Evolutionary conservation across 345 rosid species (phyloP).

Genomic region (Aquilaria malaccensis): DNA sequence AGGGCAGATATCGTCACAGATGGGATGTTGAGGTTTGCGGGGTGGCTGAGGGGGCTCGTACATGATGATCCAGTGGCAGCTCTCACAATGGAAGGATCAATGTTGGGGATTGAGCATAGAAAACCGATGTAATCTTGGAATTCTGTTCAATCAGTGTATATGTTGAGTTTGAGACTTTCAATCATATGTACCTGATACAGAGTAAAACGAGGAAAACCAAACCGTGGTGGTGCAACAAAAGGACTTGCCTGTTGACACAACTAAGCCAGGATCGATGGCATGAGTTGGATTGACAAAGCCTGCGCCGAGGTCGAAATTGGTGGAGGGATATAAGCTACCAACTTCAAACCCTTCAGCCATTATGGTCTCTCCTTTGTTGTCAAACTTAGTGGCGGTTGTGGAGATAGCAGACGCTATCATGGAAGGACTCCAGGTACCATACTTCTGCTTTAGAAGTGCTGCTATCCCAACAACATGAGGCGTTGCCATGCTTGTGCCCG

Average conservation of each 20-base stretch:
- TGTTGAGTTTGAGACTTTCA: no score
- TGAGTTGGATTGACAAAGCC: constrained; percentile 61
- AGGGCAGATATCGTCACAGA: constrained; percentile 63
- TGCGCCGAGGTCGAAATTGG: constrained; percentile 62
- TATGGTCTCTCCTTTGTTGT: constrained; percentile 44
- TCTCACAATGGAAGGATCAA: constrained; percentile 24
- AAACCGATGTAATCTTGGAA: constrained; percentile 61
- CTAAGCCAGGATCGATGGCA: constrained; percentile 80
- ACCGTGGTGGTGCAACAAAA: neutral
- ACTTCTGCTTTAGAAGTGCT: constrained; percentile 58
- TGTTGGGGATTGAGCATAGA: constrained; percentile 59
- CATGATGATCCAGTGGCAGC: constrained; percentile 52
- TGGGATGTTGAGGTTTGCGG: constrained; percentile 68
- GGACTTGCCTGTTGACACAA: constrained; percentile 47
- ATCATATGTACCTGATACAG: neutral
- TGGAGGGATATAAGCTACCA: constrained; percentile 31
- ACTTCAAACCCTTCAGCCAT: constrained; percentile 38
- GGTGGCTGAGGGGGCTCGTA: constrained; percentile 33
- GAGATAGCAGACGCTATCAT: constrained; percentile 80
- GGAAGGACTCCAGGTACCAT: constrained; percentile 75
- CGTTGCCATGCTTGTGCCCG: constrained; percentile 92
- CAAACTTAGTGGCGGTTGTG: constrained; percentile 54
- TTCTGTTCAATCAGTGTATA: constrained; percentile 25
- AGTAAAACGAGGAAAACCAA: neutral
- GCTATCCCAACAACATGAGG: constrained; percentile 73